These are phyloP conservation scores for Pythium rishiriense DNA, from an alignment of 352 stramenopile species.

Conservation along the genomic window DNA sequence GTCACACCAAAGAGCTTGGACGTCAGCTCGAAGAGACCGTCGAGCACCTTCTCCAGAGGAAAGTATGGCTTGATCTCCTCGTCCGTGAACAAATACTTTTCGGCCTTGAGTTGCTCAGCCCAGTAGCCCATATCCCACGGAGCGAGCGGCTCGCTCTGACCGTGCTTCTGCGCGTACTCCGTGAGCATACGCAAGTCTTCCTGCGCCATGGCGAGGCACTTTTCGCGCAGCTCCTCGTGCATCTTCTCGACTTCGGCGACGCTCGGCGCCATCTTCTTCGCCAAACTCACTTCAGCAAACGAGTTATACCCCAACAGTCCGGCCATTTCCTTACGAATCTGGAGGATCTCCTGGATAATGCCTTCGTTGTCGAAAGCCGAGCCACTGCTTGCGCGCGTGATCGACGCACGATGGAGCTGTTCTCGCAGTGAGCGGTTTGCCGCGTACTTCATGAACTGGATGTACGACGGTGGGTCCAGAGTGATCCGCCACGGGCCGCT, in stretches of 20 bases:
- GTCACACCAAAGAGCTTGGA: conserved; percentile 94
- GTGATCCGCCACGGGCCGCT: conserved; percentile 94
- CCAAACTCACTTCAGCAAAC: conserved; percentile 92
- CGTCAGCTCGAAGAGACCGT: conserved; percentile 96
- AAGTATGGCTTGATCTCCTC: conserved; percentile 98
- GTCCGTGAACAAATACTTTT: conserved; percentile 94
- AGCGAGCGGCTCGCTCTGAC: conserved; percentile 74
- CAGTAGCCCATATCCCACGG: conserved; percentile 96
- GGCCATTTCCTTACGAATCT: conserved; percentile 90
- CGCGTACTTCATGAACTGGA: conserved; percentile 96
- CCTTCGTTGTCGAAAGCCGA: conserved; percentile 90
- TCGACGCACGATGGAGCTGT: conserved; percentile 91
- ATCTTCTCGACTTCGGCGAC: conserved; percentile 92
- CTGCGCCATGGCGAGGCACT: conserved; percentile 89
- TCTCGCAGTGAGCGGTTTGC: conserved; percentile 91
- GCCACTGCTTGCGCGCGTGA: conserved; percentile 88
- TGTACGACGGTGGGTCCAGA: conserved; percentile 93
- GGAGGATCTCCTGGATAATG: conserved; percentile 94
- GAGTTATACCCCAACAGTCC: conserved; percentile 93
- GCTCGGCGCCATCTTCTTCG: conserved; percentile 96
- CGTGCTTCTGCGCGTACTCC: conserved; percentile 80
- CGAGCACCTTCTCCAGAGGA: conserved; percentile 91
- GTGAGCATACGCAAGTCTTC: conserved; percentile 92
- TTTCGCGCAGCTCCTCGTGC: conserved; percentile 91
- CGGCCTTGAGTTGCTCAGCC: conserved; percentile 94